These are phyloP conservation scores for Rubroshorea leprosula DNA, from an alignment of 345 rosid species.

Conservation along the genomic window DNA sequence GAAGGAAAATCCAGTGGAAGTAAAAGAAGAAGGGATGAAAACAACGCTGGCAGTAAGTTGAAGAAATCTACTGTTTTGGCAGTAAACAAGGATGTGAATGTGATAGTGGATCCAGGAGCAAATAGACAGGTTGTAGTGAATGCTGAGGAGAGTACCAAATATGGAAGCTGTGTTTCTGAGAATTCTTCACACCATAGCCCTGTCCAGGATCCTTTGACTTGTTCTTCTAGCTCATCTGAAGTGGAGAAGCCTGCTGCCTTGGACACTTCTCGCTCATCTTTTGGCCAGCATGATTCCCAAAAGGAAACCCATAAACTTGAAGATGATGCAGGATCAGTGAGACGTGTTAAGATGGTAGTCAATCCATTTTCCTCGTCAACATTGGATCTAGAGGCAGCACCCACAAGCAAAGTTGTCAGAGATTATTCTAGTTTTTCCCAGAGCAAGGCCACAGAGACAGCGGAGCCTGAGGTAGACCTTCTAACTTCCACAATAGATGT, in stretches of 20 bases:
- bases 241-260: not conserved
- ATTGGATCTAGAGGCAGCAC: not conserved
- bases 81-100: not conserved
- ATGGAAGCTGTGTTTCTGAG: not conserved
- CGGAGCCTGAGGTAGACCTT: not conserved
- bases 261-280: not conserved
- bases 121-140: not conserved
- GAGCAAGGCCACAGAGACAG: not conserved
- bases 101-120: not conserved
- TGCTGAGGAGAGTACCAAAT: not conserved
- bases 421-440: not conserved
- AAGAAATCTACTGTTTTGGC: not conserved
- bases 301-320: not conserved
- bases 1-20: not conserved
- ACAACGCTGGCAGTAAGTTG: not conserved
- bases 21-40: not conserved
- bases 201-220: not conserved
- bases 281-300: not conserved
- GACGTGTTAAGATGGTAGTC: not conserved
- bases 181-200: not conserved
- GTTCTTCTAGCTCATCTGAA: conserved; percentile 6
- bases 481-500: not conserved
- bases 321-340: not conserved
- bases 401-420: not conserved
- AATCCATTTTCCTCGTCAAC: not conserved